phyloP scores from a whole-genome alignment of 2,329 filamentous ascomycete genomes.

The Calonectria multiphialidica region DNA sequence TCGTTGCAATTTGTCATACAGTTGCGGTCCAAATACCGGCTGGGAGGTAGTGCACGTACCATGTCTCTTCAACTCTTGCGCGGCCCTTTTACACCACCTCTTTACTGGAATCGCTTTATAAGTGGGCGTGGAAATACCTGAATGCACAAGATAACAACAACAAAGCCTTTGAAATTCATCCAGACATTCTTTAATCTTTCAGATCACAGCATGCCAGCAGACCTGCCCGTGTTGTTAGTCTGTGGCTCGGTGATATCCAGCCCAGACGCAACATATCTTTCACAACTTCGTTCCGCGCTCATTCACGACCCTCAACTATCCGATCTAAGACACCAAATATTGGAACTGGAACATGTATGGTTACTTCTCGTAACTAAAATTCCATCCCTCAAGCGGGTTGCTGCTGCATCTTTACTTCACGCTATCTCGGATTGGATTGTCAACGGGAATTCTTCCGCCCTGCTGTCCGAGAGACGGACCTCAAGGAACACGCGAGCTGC shows the following conservation, averaged over 20 bases:
- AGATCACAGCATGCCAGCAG: background rate
- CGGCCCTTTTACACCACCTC: background rate
- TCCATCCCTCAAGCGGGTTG: background rate
- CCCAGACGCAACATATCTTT: background rate
- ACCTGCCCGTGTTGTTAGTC: background rate
- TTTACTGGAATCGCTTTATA: background rate
- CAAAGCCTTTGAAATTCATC: too few relatives aligned
- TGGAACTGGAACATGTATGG: background rate
- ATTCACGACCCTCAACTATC: background rate
- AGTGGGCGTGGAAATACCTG: background rate
- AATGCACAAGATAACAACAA: background rate
- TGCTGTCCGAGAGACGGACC: background rate
- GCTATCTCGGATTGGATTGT: background rate
- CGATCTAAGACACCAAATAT: background rate
- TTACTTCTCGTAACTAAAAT: background rate
- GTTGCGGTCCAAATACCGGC: too few relatives aligned
- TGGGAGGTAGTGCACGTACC: background rate
- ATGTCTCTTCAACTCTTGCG: background rate
- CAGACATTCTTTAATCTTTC: background rate
- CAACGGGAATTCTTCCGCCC: background rate
- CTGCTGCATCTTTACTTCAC: background rate
- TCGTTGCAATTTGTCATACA: background rate
- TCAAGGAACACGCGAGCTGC: background rate
- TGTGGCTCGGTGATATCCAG: background rate
- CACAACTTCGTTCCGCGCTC: background rate